Evolutionary conservation across 495 filamentous ascomycete species (phyloP).

Genomic region (Hyaloscypha variabilis): DNA sequence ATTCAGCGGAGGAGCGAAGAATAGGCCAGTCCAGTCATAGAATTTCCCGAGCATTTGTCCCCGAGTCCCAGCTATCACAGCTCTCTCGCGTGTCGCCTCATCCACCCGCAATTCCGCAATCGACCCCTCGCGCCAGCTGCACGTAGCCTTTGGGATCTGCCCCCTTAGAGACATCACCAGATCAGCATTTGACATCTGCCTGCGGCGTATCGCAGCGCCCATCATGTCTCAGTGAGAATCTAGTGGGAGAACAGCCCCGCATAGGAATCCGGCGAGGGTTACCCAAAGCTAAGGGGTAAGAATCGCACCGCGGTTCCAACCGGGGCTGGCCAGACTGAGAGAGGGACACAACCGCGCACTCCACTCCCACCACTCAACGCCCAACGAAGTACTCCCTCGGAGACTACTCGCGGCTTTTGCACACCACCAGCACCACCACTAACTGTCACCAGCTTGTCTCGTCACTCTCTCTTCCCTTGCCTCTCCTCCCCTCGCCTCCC

Average conservation of each 20-base stretch:
- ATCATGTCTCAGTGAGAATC: not conserved
- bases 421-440: too few relatives aligned
- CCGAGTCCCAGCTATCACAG: not conserved
- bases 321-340: too few relatives aligned
- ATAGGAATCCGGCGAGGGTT: not conserved
- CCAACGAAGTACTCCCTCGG: too few relatives aligned
- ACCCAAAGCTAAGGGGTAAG: too few relatives aligned
- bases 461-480: not conserved
- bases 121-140: not conserved
- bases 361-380: not conserved
- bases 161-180: not conserved
- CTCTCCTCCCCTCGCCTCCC: not conserved
- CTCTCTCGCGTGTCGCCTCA: not conserved
- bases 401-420: too few relatives aligned
- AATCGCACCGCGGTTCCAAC: too few relatives aligned
- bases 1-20: not conserved
- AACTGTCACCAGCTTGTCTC: not conserved
- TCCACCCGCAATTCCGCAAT: not conserved
- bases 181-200: not conserved
- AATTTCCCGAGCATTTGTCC: not conserved
- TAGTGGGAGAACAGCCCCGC: not conserved
- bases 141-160: not conserved
- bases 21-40: not conserved
- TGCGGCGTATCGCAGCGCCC: not conserved
- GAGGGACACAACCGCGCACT: not conserved